Base-by-base conservation (phyloP, 257 asterid genomes). In the Penstemon eatonii region DNA sequence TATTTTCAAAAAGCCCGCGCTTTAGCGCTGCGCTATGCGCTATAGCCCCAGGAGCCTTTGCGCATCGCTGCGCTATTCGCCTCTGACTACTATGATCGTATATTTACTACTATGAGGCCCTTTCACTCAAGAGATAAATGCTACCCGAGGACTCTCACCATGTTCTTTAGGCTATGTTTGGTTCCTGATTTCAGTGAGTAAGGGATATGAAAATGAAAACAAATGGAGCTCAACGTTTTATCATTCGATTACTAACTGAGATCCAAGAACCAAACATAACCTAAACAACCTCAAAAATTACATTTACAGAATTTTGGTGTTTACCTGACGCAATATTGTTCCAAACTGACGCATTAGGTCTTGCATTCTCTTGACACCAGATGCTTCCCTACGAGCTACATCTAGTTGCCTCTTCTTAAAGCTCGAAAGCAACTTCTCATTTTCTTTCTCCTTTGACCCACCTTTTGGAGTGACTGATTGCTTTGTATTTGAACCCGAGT, bases 341-440 rank as follows among this genome's bases (percentile, higher is more conserved):
- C 81, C 89, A 61, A 89, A 86, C 69, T 92, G 91, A 56, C 84
- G 85, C 75, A 87, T 83, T 54, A 92, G 96, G 5, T 89, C 95
- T 74, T 89, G 95, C 92, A 89, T 92, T 78, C 96, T 86, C 83
- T 78, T 86, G 67, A 83, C 74, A 63, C 90, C 96, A 79, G 90
- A 94, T 60, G 87, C 85, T 83, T 89, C 89, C 55, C 80, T 76
- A 65, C 74, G 82, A 58, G 87, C 82, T 56, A 86, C 82, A 81
- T 85, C 96, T 72, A 83, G 96, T 63, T 85, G 92, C 78, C 91
- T 79, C 75, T 73, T 92, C 61, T 70, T 85, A 73, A 71, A 80
- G 77, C 73, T 79, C 9, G 78, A 69, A 49, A 75, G 62, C 47
- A 75, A 75, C 63, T 84, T 87, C 53, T 87, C 96, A 76, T 65